These are phyloP conservation scores for Cercospora zeae-maydis DNA, from an alignment of 2,329 filamentous ascomycete species.

Conservation along the genomic window DNA sequence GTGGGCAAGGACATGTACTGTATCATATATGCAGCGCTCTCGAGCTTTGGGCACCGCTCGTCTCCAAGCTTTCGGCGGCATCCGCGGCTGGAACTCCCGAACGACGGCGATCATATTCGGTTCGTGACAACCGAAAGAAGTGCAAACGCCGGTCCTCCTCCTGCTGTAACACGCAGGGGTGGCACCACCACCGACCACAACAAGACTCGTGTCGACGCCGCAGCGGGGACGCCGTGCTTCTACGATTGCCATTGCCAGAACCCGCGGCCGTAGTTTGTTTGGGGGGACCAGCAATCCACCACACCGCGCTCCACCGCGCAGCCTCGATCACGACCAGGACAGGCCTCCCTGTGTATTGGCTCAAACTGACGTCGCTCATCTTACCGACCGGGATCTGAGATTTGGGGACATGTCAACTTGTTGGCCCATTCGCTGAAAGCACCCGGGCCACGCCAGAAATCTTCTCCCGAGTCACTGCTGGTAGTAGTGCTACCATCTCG, in stretches of 20 bases:
- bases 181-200: background rate
- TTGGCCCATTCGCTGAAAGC: background rate
- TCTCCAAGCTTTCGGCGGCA: background rate
- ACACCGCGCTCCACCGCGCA: no score
- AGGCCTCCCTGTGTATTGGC: background rate
- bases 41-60: background rate
- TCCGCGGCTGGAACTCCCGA: background rate
- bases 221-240: background rate
- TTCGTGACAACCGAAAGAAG: background rate
- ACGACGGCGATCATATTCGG: background rate
- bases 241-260: background rate
- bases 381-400: slow-evolving; percentile 6
- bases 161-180: slow-evolving; percentile 6
- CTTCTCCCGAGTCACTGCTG: background rate
- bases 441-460: background rate
- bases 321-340: background rate
- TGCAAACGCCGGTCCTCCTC: slow-evolving; percentile 1
- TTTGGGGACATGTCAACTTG: slow-evolving; percentile 2
- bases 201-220: background rate
- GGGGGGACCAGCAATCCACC: background rate
- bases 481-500: background rate
- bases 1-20: background rate
- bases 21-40: background rate
- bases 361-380: slow-evolving; percentile 1
- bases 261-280: background rate